Evolutionary conservation across 176 grass and related monocot genomes (phyloP).

Genomic region (Aechmea fasciata): DNA sequence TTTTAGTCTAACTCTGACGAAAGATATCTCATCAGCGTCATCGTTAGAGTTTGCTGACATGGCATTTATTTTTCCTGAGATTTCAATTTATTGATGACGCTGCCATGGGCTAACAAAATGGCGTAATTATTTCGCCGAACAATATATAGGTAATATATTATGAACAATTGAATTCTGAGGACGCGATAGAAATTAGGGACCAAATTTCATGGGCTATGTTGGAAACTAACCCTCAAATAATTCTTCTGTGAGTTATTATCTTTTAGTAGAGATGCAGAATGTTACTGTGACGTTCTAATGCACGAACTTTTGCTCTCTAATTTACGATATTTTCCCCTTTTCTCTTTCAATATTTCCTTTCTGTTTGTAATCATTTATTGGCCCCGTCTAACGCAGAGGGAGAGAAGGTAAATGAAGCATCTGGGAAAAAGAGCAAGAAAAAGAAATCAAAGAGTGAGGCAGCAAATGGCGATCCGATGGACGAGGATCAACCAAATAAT

Average conservation of each 20-base stretch:
- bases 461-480: constrained; percentile 44
- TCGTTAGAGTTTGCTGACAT: too few species aligned
- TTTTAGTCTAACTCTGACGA: too few species aligned
- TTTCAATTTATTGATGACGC: too few species aligned
- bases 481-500: constrained; percentile 27
- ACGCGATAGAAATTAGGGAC: too few species aligned
- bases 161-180: too few species aligned
- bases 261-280: too few species aligned
- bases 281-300: not conserved
- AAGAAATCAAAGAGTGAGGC: constrained; percentile 43
- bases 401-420: constrained; percentile 17
- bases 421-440: constrained; percentile 56
- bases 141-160: too few species aligned
- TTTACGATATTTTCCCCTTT: not conserved
- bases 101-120: too few species aligned
- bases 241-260: too few species aligned
- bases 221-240: too few species aligned
- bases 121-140: too few species aligned
- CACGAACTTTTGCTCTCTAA: not conserved
- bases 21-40: not conserved
- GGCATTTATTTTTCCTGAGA: not conserved
- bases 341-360: not conserved
- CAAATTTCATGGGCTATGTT: too few species aligned
- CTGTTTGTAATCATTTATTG: not conserved
- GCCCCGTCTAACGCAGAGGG: constrained; percentile 1